Conservation (phyloP, 2,329 filamentous ascomycete species). For the Fusarium brachygibbosum region DNA sequence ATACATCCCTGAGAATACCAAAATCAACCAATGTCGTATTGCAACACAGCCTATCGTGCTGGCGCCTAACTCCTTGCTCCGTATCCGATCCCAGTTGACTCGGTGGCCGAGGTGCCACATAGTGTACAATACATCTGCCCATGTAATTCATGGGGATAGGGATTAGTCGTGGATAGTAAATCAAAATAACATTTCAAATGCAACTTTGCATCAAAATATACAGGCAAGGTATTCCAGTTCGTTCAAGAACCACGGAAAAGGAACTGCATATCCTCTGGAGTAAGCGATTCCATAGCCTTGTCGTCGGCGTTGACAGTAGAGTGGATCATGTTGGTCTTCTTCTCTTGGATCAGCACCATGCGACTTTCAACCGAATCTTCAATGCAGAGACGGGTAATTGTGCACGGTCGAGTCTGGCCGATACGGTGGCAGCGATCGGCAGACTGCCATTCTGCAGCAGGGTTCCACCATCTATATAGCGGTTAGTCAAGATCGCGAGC, state of each 20-base stretch:
- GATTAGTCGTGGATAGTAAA: background rate
- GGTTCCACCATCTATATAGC: constrained; percentile 91
- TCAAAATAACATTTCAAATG: background rate
- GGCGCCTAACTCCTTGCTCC: constrained; percentile 28
- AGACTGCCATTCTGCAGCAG: constrained; percentile 99
- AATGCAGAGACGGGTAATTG: constrained; percentile 93
- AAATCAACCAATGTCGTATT: background rate
- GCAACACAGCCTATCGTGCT: background rate
- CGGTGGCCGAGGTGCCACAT: constrained; percentile 10
- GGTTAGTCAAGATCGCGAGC: constrained; percentile 42
- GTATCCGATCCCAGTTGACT: background rate
- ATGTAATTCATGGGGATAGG: background rate
- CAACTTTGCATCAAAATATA: background rate
- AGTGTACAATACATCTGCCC: constrained; percentile 7
- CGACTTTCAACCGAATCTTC: constrained; percentile 97
- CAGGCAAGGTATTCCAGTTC: background rate
- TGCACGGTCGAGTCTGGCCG: constrained; percentile 92
- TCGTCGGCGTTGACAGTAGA: constrained; percentile 96
- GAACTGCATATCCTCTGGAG: constrained; percentile 93
- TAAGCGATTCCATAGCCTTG: constrained; percentile 89
- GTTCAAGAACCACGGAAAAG: constrained; percentile 80
- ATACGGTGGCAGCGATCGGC: constrained; percentile 96
- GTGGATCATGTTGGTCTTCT: constrained; percentile 98
- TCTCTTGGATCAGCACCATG: constrained; percentile 96
- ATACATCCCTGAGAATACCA: background rate